Conservation (phyloP, 176 grass and related monocot species). For the Themeda triandra region DNA sequence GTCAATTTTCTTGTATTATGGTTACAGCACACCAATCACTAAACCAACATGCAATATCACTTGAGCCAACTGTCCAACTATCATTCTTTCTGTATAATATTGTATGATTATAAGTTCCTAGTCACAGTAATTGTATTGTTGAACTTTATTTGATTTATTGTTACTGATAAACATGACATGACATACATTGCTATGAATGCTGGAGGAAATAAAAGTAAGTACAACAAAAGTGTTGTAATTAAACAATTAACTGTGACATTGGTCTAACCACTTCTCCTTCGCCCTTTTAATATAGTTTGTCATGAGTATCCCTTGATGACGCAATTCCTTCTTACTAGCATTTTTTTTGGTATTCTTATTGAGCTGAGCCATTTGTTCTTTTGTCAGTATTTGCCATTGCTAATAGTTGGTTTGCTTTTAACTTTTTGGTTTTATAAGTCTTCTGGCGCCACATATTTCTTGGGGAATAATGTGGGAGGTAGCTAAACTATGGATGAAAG, state of each 20-base stretch:
- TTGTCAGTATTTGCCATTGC: background rate
- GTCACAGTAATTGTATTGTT: background rate
- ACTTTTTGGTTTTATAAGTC: constrained; percentile 30
- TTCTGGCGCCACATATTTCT: constrained; percentile 76
- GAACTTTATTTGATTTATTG: background rate
- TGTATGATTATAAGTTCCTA: background rate
- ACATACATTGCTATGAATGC: background rate
- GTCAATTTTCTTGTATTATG: background rate
- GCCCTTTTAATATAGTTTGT: background rate
- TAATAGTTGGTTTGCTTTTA: background rate
- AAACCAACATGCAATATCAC: background rate
- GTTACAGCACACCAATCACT: too few species aligned
- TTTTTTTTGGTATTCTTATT: background rate
- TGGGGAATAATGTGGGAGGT: constrained; percentile 74
- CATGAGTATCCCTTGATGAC: background rate
- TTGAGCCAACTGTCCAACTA: background rate
- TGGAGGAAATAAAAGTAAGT: background rate
- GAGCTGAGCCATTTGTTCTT: background rate
- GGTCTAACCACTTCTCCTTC: background rate
- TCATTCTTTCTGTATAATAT: background rate
- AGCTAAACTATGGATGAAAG: constrained; percentile 77
- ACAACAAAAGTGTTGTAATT: background rate
- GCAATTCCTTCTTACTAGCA: background rate
- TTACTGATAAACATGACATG: background rate
- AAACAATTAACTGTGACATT: background rate